These are phyloP conservation scores for Mycogone perniciosa DNA, from an alignment of 2,329 filamentous ascomycete species.

Conservation along the genomic window DNA sequence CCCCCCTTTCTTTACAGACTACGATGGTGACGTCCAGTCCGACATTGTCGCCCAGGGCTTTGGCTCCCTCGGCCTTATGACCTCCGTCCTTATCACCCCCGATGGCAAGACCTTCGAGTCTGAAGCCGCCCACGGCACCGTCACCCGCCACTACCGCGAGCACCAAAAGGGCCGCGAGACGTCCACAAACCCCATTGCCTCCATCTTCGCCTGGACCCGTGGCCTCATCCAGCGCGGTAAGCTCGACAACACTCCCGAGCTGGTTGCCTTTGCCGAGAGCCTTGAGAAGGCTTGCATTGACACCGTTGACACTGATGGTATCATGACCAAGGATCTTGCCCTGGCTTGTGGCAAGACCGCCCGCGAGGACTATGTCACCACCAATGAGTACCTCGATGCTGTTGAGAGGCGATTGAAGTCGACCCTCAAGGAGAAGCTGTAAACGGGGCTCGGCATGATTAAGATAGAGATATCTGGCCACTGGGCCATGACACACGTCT, in stretches of 20 bases:
- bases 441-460: slow-evolving; percentile 17
- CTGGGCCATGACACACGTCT: no score
- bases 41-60: slow-evolving; percentile 98
- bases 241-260: slow-evolving; percentile 86
- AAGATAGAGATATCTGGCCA: no score
- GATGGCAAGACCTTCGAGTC: slow-evolving; percentile 96
- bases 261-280: slow-evolving; percentile 83
- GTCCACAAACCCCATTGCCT: slow-evolving; percentile 96
- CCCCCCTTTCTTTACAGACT: slow-evolving; percentile 53
- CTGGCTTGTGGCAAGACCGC: slow-evolving; percentile 85
- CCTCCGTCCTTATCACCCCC: slow-evolving; percentile 91
- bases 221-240: slow-evolving; percentile 88
- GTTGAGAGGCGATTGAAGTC: slow-evolving; percentile 86
- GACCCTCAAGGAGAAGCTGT: slow-evolving; percentile 72
- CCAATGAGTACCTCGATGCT: slow-evolving; percentile 82
- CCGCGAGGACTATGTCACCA: slow-evolving; percentile 82
- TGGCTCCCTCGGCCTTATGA: slow-evolving; percentile 97
- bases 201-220: slow-evolving; percentile 98
- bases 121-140: slow-evolving; percentile 95
- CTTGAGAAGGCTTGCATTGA: slow-evolving; percentile 92
- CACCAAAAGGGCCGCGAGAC: slow-evolving; percentile 97
- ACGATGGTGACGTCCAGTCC: slow-evolving; percentile 97
- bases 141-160: slow-evolving; percentile 97
- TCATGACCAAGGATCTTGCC: slow-evolving; percentile 99
- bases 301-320: slow-evolving; percentile 84